phyloP scores from a whole-genome alignment of 208 protist species.

The Trypanosoma mega region DNA sequence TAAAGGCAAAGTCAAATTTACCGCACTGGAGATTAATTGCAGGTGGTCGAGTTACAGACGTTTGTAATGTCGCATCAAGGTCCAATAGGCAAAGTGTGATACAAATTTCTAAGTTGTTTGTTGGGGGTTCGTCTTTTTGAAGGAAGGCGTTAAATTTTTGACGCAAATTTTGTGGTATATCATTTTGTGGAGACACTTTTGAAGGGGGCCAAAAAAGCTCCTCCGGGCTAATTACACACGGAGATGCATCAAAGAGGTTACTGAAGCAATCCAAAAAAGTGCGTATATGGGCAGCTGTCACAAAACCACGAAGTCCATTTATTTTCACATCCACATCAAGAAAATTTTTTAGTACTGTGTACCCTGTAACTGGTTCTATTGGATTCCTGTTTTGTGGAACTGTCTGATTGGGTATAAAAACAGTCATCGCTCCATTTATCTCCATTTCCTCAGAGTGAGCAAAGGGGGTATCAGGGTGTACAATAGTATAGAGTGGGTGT shows the following conservation, averaged over 20 bases:
- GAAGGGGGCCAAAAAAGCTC: constrained; percentile 87
- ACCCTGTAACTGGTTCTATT: constrained; percentile 40
- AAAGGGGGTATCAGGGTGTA: constrained; percentile 45
- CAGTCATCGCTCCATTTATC: constrained; percentile 57
- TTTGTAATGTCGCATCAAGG: constrained; percentile 35
- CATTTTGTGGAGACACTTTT: constrained; percentile 71
- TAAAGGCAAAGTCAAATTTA: constrained; percentile 57
- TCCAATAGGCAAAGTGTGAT: constrained; percentile 53
- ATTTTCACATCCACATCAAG: constrained; percentile 70
- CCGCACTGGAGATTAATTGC: constrained; percentile 25
- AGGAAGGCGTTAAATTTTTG: constrained; percentile 76
- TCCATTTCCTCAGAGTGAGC: constrained; percentile 38
- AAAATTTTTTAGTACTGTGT: constrained; percentile 60
- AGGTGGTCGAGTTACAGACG: constrained; percentile 12
- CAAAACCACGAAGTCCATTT: constrained; percentile 44
- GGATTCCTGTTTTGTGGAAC: constrained; percentile 33
- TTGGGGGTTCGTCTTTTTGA: constrained; percentile 47
- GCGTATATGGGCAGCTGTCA: constrained; percentile 70
- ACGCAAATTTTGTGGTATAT: constrained; percentile 69
- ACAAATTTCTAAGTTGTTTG: constrained; percentile 68
- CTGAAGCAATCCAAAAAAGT: constrained; percentile 54
- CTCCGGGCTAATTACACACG: constrained; percentile 56
- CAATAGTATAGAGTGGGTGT: constrained; percentile 62
- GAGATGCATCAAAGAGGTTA: constrained; percentile 74
- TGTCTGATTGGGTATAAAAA: constrained; percentile 68